phyloP scores from a whole-genome alignment of 306 rosid genomes.

The Pyrus pyrifolia region DNA sequence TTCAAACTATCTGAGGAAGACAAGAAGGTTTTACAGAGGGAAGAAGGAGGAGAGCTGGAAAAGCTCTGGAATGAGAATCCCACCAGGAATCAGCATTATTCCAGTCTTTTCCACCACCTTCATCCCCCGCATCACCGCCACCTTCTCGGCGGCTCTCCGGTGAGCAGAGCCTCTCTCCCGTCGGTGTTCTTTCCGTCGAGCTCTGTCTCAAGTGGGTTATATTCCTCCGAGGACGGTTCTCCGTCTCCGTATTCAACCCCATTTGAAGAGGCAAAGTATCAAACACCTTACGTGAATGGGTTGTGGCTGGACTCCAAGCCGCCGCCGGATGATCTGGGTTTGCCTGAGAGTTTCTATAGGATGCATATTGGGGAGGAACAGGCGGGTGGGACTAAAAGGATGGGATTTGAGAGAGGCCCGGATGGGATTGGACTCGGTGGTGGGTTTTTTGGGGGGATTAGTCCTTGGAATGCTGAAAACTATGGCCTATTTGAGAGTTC shows the following conservation, averaged over 20 bases:
- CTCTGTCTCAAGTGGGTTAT: constrained; percentile 22
- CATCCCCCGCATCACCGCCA: constrained; percentile 6
- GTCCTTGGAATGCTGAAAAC: constrained; percentile 24
- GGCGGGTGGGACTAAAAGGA: constrained; percentile 15
- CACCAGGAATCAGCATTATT: constrained; percentile 1
- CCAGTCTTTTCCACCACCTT: constrained; percentile 13
- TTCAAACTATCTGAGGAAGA: constrained; percentile 17
- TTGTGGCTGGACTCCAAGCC: constrained; percentile 7
- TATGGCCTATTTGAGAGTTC: constrained; percentile 4
- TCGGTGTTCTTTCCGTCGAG: constrained; percentile 24
- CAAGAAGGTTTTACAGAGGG: constrained; percentile 6
- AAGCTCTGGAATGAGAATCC: constrained; percentile 14
- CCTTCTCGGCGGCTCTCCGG: constrained; percentile 22
- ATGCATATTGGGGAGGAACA: constrained; percentile 24
- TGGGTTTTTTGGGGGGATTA: constrained; percentile 12
- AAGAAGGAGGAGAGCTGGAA: constrained; percentile 6
- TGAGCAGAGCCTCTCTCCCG: constrained; percentile 18
- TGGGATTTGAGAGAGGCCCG: constrained; percentile 8
- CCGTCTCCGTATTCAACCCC: constrained; percentile 18
- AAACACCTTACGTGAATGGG: constrained; percentile 5
- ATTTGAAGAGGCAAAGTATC: constrained; percentile 12
- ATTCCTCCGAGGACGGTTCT: constrained; percentile 4
- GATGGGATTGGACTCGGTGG: constrained; percentile 14
- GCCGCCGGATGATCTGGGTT: constrained; percentile 17
- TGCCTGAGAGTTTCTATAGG: constrained; percentile 24